Conservation (phyloP, 192 early-diverging fungal species). For the Cladochytrium replicatum region DNA sequence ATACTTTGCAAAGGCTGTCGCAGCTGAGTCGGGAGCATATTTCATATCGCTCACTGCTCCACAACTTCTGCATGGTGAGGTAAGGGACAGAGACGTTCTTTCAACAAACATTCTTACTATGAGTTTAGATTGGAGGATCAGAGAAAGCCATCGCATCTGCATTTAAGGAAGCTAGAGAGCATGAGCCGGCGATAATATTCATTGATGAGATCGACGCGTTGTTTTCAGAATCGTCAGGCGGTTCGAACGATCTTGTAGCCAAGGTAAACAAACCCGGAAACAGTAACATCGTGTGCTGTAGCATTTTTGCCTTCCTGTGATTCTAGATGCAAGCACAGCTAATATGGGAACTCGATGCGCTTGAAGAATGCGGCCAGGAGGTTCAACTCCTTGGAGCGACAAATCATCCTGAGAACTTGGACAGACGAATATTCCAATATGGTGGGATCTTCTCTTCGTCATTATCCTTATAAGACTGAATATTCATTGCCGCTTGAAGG, state of each 20-base stretch:
- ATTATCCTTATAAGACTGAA: background rate
- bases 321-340: slow-evolving; percentile 61
- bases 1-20: slow-evolving; percentile 72
- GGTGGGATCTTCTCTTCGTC: slow-evolving; percentile 24
- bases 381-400: slow-evolving; percentile 82
- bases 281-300: background rate
- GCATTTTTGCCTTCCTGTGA: slow-evolving; percentile 2
- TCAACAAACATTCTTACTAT: background rate
- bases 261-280: background rate
- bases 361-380: slow-evolving; percentile 31
- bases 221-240: slow-evolving; percentile 62
- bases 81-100: slow-evolving; percentile 11
- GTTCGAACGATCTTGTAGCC: slow-evolving; percentile 2
- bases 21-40: slow-evolving; percentile 64
- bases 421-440: slow-evolving; percentile 65
- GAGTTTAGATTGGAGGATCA: slow-evolving; percentile 77
- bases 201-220: slow-evolving; percentile 90
- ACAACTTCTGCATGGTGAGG: slow-evolving; percentile 77
- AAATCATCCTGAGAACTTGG: slow-evolving; percentile 68
- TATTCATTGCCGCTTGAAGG: slow-evolving; percentile 27
- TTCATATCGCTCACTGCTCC: slow-evolving; percentile 74
- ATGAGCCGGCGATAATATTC: slow-evolving; percentile 76
- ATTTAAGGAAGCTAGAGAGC: slow-evolving; percentile 60
- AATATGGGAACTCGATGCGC: slow-evolving; percentile 65
- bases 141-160: slow-evolving; percentile 76